Conservation (phyloP, 2,329 filamentous ascomycete genomes). For the Alternaria gansuensis region DNA sequence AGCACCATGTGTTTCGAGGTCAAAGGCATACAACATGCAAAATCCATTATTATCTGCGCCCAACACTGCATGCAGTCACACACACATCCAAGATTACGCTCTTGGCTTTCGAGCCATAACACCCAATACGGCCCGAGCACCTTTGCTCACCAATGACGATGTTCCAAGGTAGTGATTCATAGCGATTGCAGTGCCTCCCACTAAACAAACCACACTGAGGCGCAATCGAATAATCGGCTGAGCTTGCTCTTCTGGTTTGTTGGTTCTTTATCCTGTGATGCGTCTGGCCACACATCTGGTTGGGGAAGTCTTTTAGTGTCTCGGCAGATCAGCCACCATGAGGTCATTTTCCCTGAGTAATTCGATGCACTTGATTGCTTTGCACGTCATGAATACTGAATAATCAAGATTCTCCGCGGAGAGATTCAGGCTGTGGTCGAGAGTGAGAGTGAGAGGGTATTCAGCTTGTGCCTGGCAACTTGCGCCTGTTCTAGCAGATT, state of each 20-base stretch:
- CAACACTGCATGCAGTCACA: not conserved
- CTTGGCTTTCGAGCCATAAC: slow-evolving; percentile 9
- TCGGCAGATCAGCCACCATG: slow-evolving; percentile 19
- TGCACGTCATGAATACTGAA: slow-evolving; percentile 18
- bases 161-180: slow-evolving; percentile 7
- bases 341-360: slow-evolving; percentile 15
- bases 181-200: slow-evolving; percentile 5
- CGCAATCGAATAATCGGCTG: slow-evolving; percentile 23
- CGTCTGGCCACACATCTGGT: slow-evolving; percentile 19
- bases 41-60: not conserved
- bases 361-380: slow-evolving; percentile 1
- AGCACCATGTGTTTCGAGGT: not conserved
- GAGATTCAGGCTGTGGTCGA: slow-evolving; percentile 1
- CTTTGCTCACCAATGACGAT: not conserved
- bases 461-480: not conserved
- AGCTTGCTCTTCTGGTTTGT: slow-evolving; percentile 13
- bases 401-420: not conserved
- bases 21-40: not conserved
- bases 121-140: slow-evolving; percentile 1
- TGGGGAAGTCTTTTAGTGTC: slow-evolving; percentile 11
- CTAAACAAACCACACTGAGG: slow-evolving; percentile 12
- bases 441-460: not conserved
- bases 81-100: not conserved
- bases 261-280: slow-evolving; percentile 12
- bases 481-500: slow-evolving; percentile 11